Evolutionary conservation across 2,329 filamentous ascomycete species (phyloP).

Genomic region (Sclerotinia minor): DNA sequence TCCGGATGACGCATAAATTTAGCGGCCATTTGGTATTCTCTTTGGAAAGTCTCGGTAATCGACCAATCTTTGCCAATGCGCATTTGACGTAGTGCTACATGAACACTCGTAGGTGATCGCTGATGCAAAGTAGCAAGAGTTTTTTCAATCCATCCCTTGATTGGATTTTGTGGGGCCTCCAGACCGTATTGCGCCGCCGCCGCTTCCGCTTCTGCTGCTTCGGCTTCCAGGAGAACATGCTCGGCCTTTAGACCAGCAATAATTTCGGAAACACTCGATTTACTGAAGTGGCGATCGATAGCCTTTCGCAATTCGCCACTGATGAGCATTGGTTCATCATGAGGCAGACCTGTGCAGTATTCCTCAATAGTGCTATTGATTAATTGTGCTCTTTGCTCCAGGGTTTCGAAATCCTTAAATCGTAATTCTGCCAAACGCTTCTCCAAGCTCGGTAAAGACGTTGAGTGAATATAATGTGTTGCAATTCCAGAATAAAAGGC

Average conservation of each 20-base stretch:
- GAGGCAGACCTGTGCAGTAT: constrained; percentile 81
- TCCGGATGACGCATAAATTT: constrained; percentile 91
- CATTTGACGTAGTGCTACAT: constrained; percentile 83
- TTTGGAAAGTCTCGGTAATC: constrained; percentile 81
- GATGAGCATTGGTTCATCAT: constrained; percentile 67
- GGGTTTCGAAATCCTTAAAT: constrained; percentile 74
- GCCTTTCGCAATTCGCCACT: constrained; percentile 70
- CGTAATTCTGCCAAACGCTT: constrained; percentile 82
- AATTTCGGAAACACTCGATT: constrained; percentile 68
- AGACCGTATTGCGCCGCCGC: constrained; percentile 45
- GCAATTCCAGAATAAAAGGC: constrained; percentile 89
- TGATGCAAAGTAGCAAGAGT: constrained; percentile 73
- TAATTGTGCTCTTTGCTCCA: constrained; percentile 63
- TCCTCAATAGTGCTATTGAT: constrained; percentile 91
- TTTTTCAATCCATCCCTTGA: constrained; percentile 73
- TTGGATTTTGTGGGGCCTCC: constrained; percentile 38
- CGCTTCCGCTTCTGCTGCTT: background rate
- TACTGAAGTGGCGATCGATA: constrained; percentile 81
- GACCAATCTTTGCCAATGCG: constrained; percentile 72
- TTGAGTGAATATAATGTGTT: constrained; percentile 95
- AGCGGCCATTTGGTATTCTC: constrained; percentile 79
- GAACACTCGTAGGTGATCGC: constrained; percentile 82
- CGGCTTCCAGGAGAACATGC: constrained; percentile 37
- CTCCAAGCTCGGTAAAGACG: constrained; percentile 77
- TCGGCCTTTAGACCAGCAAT: constrained; percentile 53